These are phyloP conservation scores for Flaveria brownii DNA, from an alignment of 129 eudicot species.

Conservation along the genomic window DNA sequence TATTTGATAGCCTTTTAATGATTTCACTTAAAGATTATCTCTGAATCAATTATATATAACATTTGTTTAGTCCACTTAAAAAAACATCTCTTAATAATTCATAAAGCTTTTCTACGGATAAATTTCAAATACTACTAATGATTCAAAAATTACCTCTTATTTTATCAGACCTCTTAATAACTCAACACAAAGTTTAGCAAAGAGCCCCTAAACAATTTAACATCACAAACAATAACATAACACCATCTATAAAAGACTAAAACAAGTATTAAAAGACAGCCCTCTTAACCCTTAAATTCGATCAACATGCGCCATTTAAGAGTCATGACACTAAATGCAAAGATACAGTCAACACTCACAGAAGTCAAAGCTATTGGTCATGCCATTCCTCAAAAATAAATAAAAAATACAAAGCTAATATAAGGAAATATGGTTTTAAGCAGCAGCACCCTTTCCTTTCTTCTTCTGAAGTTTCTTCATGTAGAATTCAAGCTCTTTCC, in stretches of 20 bases:
- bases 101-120: too few species aligned
- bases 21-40: too few species aligned
- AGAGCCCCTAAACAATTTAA: not conserved
- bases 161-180: too few species aligned
- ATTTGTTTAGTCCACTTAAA: too few species aligned
- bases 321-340: slow-evolving; percentile 5
- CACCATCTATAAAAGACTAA: not conserved
- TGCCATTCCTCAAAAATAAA: slow-evolving; percentile 12
- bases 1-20: too few species aligned
- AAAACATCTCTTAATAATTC: too few species aligned
- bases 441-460: slow-evolving; percentile 50
- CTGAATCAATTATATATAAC: too few species aligned
- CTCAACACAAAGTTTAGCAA: too few species aligned
- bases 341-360: not conserved
- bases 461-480: slow-evolving; percentile 48
- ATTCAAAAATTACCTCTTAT: too few species aligned
- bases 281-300: not conserved
- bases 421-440: slow-evolving; percentile 27
- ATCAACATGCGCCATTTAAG: slow-evolving; percentile 2
- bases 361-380: slow-evolving; percentile 21
- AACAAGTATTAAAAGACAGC: too few species aligned
- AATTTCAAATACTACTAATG: too few species aligned
- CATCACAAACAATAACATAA: not conserved
- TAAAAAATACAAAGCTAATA: slow-evolving; percentile 19
- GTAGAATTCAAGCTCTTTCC: slow-evolving; percentile 46